Conservation (phyloP, 208 protist genomes). For the Wallacemonas collosoma region DNA sequence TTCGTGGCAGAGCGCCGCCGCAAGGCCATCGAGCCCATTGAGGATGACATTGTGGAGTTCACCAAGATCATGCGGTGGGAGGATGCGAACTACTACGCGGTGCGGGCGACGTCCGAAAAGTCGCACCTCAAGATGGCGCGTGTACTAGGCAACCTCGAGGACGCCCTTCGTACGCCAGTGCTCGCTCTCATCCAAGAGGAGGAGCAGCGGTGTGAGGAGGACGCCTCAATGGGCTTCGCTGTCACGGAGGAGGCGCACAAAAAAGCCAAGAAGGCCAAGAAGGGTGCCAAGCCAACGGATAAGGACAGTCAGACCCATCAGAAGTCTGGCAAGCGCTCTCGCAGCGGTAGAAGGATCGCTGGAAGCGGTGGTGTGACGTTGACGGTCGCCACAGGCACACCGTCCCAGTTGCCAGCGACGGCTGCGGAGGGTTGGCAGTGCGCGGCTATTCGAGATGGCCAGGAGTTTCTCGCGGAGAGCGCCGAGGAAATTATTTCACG, state of each 20-base stretch:
- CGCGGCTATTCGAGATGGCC: constrained; percentile 25
- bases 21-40: constrained; percentile 60
- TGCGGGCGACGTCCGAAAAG: constrained; percentile 94
- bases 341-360: neutral
- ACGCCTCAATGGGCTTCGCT: constrained; percentile 71
- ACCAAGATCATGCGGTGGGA: constrained; percentile 92
- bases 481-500: constrained; percentile 68
- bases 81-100: constrained; percentile 95
- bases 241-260: constrained; percentile 22
- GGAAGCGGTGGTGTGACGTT: neutral
- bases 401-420: constrained; percentile 1
- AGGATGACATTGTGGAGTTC: constrained; percentile 89
- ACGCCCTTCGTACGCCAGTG: constrained; percentile 72
- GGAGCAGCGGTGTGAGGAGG: constrained; percentile 85
- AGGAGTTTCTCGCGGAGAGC: constrained; percentile 53
- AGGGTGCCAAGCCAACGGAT: neutral
- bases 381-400: neutral
- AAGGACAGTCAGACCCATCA: constrained; percentile 1
- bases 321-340: constrained; percentile 18
- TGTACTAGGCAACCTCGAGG: constrained; percentile 66
- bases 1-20: constrained; percentile 46
- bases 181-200: constrained; percentile 60
- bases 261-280: constrained; percentile 21
- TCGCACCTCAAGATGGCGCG: constrained; percentile 95
- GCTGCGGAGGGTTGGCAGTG: constrained; percentile 10